These are phyloP conservation scores for Pseudomassariella vexata DNA, from an alignment of 2,329 filamentous ascomycete genomes.

Conservation along the genomic window DNA sequence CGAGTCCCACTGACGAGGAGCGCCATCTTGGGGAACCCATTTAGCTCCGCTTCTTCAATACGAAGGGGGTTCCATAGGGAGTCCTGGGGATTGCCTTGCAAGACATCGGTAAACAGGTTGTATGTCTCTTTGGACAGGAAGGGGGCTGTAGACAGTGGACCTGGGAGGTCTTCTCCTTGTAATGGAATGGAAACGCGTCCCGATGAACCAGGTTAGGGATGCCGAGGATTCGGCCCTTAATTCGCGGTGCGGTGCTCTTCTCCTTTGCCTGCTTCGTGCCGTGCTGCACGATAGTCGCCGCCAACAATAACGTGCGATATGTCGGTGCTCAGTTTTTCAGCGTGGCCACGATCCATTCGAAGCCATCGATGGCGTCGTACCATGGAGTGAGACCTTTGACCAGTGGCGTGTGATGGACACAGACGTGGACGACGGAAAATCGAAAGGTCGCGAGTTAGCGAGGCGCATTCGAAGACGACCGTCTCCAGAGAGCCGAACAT, in stretches of 20 bases:
- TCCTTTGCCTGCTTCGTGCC: constrained; percentile 28
- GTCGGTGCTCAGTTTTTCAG: constrained; percentile 31
- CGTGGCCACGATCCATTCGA: constrained; percentile 40
- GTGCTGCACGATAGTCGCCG: constrained; percentile 25
- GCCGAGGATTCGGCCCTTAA: constrained; percentile 39
- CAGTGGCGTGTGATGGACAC: constrained; percentile 49
- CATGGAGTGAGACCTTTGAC: constrained; percentile 38
- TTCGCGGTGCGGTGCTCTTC: constrained; percentile 10
- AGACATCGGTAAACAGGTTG: constrained; percentile 17
- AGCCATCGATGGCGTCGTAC: constrained; percentile 43
- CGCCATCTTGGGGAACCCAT: constrained; percentile 17
- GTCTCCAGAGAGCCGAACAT: constrained; percentile 42
- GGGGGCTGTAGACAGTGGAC: constrained; percentile 34
- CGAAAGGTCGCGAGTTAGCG: constrained; percentile 29
- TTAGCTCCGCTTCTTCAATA: constrained; percentile 14
- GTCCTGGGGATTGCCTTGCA: constrained; percentile 17
- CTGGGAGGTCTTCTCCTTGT: constrained; percentile 29
- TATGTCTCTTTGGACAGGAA: constrained; percentile 32
- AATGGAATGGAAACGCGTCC: constrained; percentile 20
- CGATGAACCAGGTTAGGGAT: constrained; percentile 34
- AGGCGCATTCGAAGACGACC: constrained; percentile 40
- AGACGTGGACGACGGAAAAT: constrained; percentile 42
- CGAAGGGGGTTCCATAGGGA: constrained; percentile 28
- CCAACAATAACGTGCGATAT: constrained; percentile 28
- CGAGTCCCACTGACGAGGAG: constrained; percentile 18